A percentile compares a stretch with the other conserved stretches of the same genome.
Conservation (phyloP, 768 basidiomycete genomes). For the Rhizopogon salebrosus region DNA sequence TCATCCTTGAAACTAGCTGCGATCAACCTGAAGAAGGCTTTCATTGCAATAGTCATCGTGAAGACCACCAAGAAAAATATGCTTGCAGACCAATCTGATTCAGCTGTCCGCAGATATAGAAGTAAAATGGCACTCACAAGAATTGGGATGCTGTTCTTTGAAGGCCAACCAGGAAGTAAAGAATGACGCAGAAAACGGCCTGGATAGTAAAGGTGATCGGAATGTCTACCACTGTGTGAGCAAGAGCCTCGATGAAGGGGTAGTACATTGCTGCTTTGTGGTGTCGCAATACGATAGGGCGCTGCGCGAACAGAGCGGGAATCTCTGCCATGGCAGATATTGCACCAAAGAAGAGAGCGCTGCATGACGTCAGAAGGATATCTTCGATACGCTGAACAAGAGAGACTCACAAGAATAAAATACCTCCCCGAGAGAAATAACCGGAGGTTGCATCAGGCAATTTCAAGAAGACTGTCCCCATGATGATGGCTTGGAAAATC, state of each 20-base stretch:
- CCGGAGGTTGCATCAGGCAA: constrained; percentile 27
- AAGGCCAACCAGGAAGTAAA: constrained; percentile 17
- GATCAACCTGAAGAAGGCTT: constrained; percentile 65
- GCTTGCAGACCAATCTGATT: constrained; percentile 41
- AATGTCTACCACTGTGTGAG: constrained; percentile 40
- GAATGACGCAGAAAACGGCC: constrained; percentile 2
- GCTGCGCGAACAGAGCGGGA: constrained; percentile 39
- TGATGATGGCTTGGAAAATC: constrained; percentile 14
- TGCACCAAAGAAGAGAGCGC: constrained; percentile 44
- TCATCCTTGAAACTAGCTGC: constrained; percentile 50
- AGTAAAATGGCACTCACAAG: constrained; percentile 12
- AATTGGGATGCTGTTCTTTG: constrained; percentile 16
- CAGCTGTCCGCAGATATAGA: constrained; percentile 33
- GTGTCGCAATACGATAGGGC: constrained; percentile 39
- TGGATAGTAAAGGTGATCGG: constrained; percentile 30
- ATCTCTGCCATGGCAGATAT: constrained; percentile 51
- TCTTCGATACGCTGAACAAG: constrained; percentile 25
- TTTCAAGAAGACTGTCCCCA: constrained; percentile 37
- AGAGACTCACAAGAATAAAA: constrained; percentile 63
- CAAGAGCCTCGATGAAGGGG: constrained; percentile 41
- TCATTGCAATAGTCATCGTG: constrained; percentile 57
- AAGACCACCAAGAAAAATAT: constrained; percentile 51
- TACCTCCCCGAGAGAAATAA: constrained; percentile 60
- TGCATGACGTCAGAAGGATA: constrained; percentile 39
- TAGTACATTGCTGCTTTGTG: constrained; percentile 42